phyloP scores from a whole-genome alignment of 75 land plant species.

The Cupressus sempervirens region DNA sequence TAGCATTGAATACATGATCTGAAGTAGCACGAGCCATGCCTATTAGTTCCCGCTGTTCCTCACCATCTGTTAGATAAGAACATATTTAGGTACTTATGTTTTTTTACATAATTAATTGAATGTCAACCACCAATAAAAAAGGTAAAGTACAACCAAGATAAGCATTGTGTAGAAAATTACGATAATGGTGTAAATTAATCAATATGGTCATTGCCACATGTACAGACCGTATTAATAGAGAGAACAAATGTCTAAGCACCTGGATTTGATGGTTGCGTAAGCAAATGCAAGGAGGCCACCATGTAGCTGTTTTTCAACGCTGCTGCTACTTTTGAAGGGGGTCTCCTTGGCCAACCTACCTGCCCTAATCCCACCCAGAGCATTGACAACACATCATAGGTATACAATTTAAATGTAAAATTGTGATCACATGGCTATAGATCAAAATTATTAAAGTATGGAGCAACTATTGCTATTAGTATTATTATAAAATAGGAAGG shows the following conservation, averaged over 20 bases:
- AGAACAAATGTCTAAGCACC: constrained; percentile 29
- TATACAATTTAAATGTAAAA: neutral
- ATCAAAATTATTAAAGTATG: neutral
- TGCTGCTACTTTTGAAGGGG: constrained; percentile 74
- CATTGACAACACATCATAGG: constrained; percentile 9
- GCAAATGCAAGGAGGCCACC: constrained; percentile 80
- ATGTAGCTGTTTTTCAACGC: constrained; percentile 91
- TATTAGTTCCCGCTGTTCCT: constrained; percentile 65
- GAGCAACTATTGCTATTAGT: neutral
- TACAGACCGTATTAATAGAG: neutral
- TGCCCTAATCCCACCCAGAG: constrained; percentile 22
- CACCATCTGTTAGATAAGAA: constrained; percentile 55
- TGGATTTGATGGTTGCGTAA: constrained; percentile 37
- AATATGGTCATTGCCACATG: neutral
- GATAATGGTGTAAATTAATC: neutral
- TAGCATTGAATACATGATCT: constrained; percentile 98
- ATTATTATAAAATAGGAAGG: neutral
- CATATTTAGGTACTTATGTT: constrained; percentile 35
- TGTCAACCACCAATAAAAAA: neutral
- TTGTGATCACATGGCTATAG: neutral
- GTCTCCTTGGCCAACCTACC: constrained; percentile 99
- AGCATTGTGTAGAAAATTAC: neutral
- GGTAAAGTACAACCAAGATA: constrained; percentile 5
- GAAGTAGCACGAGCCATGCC: constrained; percentile 99
- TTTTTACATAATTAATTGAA: constrained; percentile 11